These are phyloP conservation scores for Amanita muscaria DNA, from an alignment of 768 basidiomycete genomes.

Conservation along the genomic window DNA sequence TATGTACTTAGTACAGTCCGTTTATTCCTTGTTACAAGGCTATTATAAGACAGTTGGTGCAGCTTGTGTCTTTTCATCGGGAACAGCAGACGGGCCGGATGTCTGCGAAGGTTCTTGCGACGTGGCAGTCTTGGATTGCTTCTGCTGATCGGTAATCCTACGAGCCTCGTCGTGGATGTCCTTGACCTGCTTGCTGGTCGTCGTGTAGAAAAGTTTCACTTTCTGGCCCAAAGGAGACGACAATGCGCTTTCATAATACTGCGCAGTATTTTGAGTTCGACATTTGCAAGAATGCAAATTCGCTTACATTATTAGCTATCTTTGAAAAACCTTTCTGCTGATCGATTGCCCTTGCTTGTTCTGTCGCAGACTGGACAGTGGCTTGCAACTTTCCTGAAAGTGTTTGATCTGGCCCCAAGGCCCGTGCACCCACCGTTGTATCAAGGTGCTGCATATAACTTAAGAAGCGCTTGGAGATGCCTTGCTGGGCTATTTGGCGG, in stretches of 20 bases:
- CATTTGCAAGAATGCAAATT: not conserved
- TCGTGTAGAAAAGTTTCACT: constrained; percentile 78
- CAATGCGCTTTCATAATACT: constrained; percentile 78
- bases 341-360: constrained; percentile 68
- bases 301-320: constrained; percentile 54
- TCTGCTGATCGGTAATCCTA: constrained; percentile 64
- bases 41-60: not conserved
- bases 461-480: constrained; percentile 83
- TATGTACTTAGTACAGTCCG: too few species aligned
- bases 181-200: constrained; percentile 75
- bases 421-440: constrained; percentile 53
- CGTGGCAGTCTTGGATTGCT: constrained; percentile 20
- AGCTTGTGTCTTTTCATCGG: not conserved
- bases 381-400: constrained; percentile 65
- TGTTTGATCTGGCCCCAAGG: constrained; percentile 77
- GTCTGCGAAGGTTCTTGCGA: not conserved
- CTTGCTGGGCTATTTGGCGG: constrained; percentile 51
- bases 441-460: constrained; percentile 71
- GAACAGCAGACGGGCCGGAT: not conserved
- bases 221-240: constrained; percentile 69
- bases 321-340: constrained; percentile 73
- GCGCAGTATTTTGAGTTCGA: constrained; percentile 7
- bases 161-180: constrained; percentile 93
- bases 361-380: constrained; percentile 51
- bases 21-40: too few species aligned